Evolutionary conservation across 371 early-diverging fungal genomes (phyloP), one percentile per base, ranked within the genome.

Genomic region (Thermomucor indicae-seudaticae): DNA sequence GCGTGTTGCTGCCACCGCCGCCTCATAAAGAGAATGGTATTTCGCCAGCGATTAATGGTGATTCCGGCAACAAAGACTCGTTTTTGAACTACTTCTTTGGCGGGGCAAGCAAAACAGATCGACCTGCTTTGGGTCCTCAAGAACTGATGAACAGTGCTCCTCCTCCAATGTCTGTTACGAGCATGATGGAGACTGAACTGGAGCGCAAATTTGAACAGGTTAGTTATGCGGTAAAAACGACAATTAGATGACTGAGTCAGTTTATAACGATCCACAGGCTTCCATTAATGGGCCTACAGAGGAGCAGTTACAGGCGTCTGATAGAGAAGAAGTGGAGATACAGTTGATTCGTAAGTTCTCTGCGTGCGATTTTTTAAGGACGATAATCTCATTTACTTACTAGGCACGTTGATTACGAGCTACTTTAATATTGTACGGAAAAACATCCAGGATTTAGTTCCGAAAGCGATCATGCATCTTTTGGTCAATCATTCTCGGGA

Each of bases 401-500:
- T 65, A 84, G 84, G 53, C 11, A 41, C 61, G 32, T 50, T 72
- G 46, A 49, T 67, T 50, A 46, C 61, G 51, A 52, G 65, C 29
- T 37, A 72, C 49, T 55, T 62, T 30, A 50, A 47, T 39, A 51
- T 63, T 35, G 37, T 64, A 7, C 81, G 91, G 53, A 89, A 89
- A 65, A 80, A 84, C 10, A 84, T 94, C 31, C 85, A 90, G 58
- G 95, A 96, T 48, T 66, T 90, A 53, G 92, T 96, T 3, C 96
- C 96, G 10, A 96, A 96, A 62, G 91, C 95, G 0, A 85, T 94
- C 51, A 93, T 96, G 92, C 88, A 88, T 57, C 53, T 90, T 41
- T 64, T 92, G 34, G 90, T 92, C 29, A 88, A 90, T 55, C 75
- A 83, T 57, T 83, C 86, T 14, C 83, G 86, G 52, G 83, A 89